Conservation (phyloP, 352 stramenopile genomes). For the Pythium brassicae region DNA sequence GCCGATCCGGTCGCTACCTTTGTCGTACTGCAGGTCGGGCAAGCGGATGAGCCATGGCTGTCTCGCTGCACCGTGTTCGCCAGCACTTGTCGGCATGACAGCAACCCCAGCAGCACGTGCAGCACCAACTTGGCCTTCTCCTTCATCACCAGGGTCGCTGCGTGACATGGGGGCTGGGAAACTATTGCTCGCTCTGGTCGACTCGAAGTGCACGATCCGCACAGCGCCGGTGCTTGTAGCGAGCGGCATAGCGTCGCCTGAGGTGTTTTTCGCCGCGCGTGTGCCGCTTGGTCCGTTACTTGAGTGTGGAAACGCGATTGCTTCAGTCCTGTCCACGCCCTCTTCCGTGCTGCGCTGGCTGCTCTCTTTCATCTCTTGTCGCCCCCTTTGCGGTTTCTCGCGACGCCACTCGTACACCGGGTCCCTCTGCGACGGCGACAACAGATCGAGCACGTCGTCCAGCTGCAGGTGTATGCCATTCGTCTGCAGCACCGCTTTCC, state of each 20-base stretch:
- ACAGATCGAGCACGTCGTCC: constrained; percentile 3
- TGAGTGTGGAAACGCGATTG: background rate
- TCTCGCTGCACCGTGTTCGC: background rate
- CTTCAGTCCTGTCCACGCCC: background rate
- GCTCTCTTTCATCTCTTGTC: background rate
- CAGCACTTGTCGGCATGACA: background rate
- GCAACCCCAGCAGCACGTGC: too few relatives aligned
- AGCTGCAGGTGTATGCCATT: constrained; percentile 3
- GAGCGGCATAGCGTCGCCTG: too few relatives aligned
- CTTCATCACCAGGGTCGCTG: background rate
- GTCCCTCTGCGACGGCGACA: background rate
- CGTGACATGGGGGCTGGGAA: background rate
- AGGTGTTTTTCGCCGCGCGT: too few relatives aligned
- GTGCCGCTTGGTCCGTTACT: background rate
- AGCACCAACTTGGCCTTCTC: too few relatives aligned
- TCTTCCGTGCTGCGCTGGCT: too few relatives aligned
- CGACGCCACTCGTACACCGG: constrained; percentile 1
- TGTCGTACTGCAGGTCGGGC: constrained; percentile 7
- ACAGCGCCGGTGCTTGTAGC: background rate
- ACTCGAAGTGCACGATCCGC: background rate
- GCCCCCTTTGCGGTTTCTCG: background rate
- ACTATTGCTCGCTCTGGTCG: background rate
- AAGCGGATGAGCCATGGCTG: constrained; percentile 7
- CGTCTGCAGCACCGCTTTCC: constrained; percentile 1
- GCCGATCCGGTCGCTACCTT: background rate